Conservation (phyloP, 495 filamentous ascomycete species). For the Hypoxylon cercidicola region DNA sequence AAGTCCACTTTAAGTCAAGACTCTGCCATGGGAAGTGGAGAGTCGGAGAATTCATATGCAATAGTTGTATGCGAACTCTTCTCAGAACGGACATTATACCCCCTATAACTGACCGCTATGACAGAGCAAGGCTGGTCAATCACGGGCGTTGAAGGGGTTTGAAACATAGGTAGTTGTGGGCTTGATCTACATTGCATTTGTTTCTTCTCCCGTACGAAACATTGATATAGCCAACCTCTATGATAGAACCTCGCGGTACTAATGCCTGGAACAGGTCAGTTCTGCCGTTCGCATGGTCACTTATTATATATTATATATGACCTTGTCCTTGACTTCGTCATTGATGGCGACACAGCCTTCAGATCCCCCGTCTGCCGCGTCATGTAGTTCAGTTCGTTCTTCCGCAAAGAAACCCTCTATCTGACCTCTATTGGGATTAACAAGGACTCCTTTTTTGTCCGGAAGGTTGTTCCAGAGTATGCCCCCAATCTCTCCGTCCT, state of each 20-base stretch:
- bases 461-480: conserved; percentile 80
- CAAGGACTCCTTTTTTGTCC: conserved; percentile 84
- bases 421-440: conserved; percentile 71
- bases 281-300: too few species aligned
- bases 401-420: conserved; percentile 46
- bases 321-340: too few species aligned
- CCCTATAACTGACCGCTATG: conserved; percentile 31
- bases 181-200: not conserved
- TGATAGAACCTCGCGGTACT: not conserved
- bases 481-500: conserved; percentile 14
- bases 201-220: not conserved
- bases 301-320: too few species aligned
- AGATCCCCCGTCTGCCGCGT: conserved; percentile 50
- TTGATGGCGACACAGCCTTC: conserved; percentile 49
- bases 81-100: conserved; percentile 33
- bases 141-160: conserved; percentile 17
- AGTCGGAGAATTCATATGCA: conserved; percentile 34
- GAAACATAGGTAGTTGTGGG: conserved; percentile 19
- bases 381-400: conserved; percentile 52
- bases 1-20: conserved; percentile 33
- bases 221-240: conserved; percentile 3
- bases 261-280: too few species aligned
- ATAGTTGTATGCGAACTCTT: conserved; percentile 23
- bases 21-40: conserved; percentile 30
- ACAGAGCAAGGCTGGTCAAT: conserved; percentile 22